Conservation (phyloP, 352 stramenopile species). For the Globisporangium recalcitrans region DNA sequence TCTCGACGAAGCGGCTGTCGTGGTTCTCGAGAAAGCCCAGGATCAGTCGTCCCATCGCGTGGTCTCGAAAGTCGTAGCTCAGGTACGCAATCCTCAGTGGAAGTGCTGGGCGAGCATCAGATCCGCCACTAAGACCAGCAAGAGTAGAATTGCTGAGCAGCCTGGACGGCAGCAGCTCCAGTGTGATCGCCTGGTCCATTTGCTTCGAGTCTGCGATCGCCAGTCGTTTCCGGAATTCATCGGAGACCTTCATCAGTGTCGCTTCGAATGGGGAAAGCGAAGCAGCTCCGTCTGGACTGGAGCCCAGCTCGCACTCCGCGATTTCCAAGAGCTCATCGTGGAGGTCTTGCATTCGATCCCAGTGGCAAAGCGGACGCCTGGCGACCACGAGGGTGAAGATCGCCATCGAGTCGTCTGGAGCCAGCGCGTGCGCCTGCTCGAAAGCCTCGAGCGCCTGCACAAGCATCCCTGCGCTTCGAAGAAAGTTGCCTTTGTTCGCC, state of each 20-base stretch:
- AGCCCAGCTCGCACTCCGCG: slow-evolving; percentile 20
- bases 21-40: slow-evolving; percentile 80
- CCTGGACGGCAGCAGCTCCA: slow-evolving; percentile 26
- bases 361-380: slow-evolving; percentile 54
- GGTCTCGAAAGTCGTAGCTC: slow-evolving; percentile 89
- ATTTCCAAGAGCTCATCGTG: slow-evolving; percentile 36
- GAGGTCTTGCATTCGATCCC: slow-evolving; percentile 42
- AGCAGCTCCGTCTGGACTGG: not conserved
- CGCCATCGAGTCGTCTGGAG: slow-evolving; percentile 27
- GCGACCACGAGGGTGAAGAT: slow-evolving; percentile 48
- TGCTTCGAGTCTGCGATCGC: slow-evolving; percentile 23
- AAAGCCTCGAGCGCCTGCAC: slow-evolving; percentile 43
- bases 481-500: slow-evolving; percentile 74
- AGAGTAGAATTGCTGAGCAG: not conserved
- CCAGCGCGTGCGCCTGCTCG: slow-evolving; percentile 14
- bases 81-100: slow-evolving; percentile 81
- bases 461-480: slow-evolving; percentile 40
- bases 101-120: slow-evolving; percentile 20
- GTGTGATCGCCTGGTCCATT: slow-evolving; percentile 33
- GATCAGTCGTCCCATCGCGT: slow-evolving; percentile 91
- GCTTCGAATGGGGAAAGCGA: slow-evolving; percentile 69
- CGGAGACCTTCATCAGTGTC: slow-evolving; percentile 50
- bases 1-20: slow-evolving; percentile 35
- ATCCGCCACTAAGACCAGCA: not conserved
- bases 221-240: slow-evolving; percentile 42